Base-by-base conservation (phyloP, 805 yeast genomes). In the Jamesozyma rosinii region DNA sequence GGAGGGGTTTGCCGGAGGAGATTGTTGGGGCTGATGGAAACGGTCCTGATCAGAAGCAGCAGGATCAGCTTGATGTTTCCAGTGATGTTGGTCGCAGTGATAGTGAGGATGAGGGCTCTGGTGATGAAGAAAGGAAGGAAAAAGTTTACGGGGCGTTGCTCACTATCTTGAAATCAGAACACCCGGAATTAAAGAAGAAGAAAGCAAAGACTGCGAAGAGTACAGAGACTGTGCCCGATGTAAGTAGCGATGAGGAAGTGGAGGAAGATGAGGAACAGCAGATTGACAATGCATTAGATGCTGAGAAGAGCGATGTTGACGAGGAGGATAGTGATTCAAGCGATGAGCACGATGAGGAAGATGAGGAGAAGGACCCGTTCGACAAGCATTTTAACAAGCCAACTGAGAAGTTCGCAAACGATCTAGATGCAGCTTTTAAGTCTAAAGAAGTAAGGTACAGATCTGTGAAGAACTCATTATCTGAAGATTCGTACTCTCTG, bases 301-400 rank as follows among this genome's bases (percentile, higher is more conserved):
- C 52, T 10, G 54, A 48, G 10, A 53, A 49, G 10, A 61, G 54
- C 15, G 65, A 54, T 41, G 57, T 51, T 14, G 55, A 51, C 20
- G 52, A 51, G 6, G 62, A 54, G 14, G 68, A 56, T 41, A 58
- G 53, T 5, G 54, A 47, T 26, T 53, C 45, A 10, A 53, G 47
- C 18, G 53, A 36, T 10, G 47, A 46, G 5, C 52, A 49, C 19
- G 49, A 54, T 3, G 69, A 60, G 3, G 62, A 54, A 17, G 70
- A 70, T 31, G 67, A 64, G 38, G 71, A 65, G 10, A 58, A 63
- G 6, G 96, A 90, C 63, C 85, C 95, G 0, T 88, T 84, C 52
- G 84, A 83, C 47, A 55, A 64, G 11, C 97, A 89, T 59, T 89
- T 83, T 61, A 81, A 79, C 38, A 64, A 68, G 18, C 67, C 74